Evolutionary conservation across 2,329 filamentous ascomycete genomes (phyloP), one percentile per base, ranked within the genome.

Genomic region (Xylariaceae sp.): DNA sequence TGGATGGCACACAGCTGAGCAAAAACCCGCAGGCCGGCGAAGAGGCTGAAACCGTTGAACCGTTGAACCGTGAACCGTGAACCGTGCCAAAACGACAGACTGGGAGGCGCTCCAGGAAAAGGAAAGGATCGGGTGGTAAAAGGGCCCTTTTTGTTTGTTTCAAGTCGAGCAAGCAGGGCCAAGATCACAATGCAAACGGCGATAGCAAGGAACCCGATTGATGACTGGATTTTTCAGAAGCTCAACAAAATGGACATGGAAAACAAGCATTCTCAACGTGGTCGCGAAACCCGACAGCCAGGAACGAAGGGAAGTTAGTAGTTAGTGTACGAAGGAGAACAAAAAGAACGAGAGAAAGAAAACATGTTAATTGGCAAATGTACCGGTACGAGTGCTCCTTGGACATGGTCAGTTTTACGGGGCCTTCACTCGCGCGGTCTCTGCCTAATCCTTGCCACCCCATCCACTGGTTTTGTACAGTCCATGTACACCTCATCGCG

Each of bases 1-100:
- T 19, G 19, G 19, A 19, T 54, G 41, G 61, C 60, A 56, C 59
- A 56, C 55, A 61, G 54, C 55, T 57, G 9, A 44, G 30, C 39
- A 42, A 31, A 46, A 51, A 32, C 27, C 27, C 26, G 27, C 12
- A 31, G 43, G 45, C 7, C 46, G 58, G 48, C 54, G 58, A 60
- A 55, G 57, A 55, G 54, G 51, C 55, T 59, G 34, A 49, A 56
- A 51, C 60, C 52, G 58, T 63, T 56, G 56, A 26, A 46, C 19
- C 19, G 19, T 19, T 19, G 19, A 19, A 19, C 19, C 19, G 19
- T 19, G 55, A 50, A 59, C 53, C 60, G 62, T 55, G 59, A 60
- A 27, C 55, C 57, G 57, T 56, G 40, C 60, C 54, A 47, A 62
- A 60, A 43, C 53, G 56, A 52, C 50, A 55, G 52, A 27, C 45